These are phyloP conservation scores for Ophiostoma quercus DNA, from an alignment of 2,329 filamentous ascomycete genomes.

Conservation along the genomic window DNA sequence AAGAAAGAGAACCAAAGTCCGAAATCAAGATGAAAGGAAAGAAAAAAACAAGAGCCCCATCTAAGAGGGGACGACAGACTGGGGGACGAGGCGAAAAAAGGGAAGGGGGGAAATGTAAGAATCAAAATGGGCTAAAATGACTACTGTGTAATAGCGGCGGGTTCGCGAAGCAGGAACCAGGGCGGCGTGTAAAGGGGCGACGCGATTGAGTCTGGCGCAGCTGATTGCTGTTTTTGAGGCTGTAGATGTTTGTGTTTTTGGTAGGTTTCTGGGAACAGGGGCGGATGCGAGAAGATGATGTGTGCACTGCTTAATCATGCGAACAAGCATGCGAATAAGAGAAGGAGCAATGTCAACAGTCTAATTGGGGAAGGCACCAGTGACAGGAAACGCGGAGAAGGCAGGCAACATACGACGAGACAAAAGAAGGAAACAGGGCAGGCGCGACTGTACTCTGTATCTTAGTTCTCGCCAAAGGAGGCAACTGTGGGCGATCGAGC, in stretches of 20 bases:
- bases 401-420: neutral
- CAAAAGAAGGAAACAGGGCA: neutral
- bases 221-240: neutral
- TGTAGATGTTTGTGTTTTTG: neutral
- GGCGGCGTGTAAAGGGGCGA: conserved; percentile 11
- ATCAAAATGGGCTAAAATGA: conserved; percentile 9
- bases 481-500: neutral
- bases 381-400: conserved; percentile 9
- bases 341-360: neutral
- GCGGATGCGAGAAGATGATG: neutral
- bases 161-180: conserved; percentile 3
- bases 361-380: neutral
- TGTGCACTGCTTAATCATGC: neutral
- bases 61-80: neutral
- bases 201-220: neutral
- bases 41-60: conserved; percentile 11
- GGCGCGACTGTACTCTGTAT: neutral
- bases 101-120: conserved; percentile 23
- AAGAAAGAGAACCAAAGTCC: neutral
- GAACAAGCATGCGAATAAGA: neutral
- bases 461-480: neutral
- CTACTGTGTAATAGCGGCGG: neutral
- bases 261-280: neutral
- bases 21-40: neutral
- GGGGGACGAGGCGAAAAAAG: conserved; percentile 13